Evolutionary conservation across 768 basidiomycete genomes (phyloP), one percentile per base, ranked within the genome.

Genomic region (Agaricus sinodeliciosus): DNA sequence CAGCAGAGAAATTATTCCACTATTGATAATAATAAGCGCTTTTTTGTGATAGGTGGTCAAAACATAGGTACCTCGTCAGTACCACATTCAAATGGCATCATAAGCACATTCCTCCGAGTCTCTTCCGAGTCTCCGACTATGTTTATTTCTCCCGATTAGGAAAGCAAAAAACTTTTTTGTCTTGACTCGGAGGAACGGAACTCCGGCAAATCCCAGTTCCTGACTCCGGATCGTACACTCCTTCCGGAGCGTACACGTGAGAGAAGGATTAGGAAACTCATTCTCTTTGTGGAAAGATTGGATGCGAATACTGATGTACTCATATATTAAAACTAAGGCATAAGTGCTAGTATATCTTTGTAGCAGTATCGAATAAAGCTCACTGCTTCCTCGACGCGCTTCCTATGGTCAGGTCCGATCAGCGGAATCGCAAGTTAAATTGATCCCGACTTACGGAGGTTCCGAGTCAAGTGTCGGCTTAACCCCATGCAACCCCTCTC

Each of bases 291-390:
- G 7, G 31, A 31, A 31, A 31, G 11, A 11, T 7, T 2, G 7
- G 31, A 31, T 3, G 31, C 31, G 31, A 31, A 31, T 31, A 11
- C 22, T 4, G 31, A 31, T 31, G 13, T 26, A 16, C 36, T 26
- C 43, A 34, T 34, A 45, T 26, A 19, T 60, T 9, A 2, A 11
- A 16, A 13, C 51, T 69, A 71, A 49, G 74, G 75, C 75, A 84
- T 77, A 55, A 84, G 61, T 18, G 74, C 70, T 55, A 84, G 67
- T 4, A 76, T 75, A 62, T 86, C 84, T 25, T 57, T 59, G 57
- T 76, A 82, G 9, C 78, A 82, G 60, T 74, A 74, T 49, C 80
- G 73, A 36, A 76, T 71, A 66, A 85, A 81, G n/a, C 77, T 73
- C 35, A 77, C 60, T 3, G 78, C 68, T 55, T 78, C 76, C 36